Base-by-base conservation (phyloP, 192 early-diverging fungal genomes). In the Jimgerdemannia lactiflua region DNA sequence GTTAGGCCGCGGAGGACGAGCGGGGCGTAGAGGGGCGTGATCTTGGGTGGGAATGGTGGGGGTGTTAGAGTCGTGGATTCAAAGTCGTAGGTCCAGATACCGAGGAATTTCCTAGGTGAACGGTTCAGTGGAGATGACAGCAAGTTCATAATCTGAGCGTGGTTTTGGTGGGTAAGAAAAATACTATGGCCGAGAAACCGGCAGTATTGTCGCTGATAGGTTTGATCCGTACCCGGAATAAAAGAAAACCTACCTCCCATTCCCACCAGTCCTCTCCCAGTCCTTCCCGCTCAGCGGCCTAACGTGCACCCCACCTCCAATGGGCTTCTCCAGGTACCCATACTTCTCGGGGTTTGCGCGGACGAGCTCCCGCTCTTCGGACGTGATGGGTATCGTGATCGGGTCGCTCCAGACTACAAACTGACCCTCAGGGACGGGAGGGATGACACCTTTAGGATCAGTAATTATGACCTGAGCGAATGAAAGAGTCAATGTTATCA, bases 31-130 rank as follows among this genome's bases (percentile, higher is more conserved):
- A 68, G 40, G 9, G 67, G 67, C 18, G 67, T 68, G 29, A 39
- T 6, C 29, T 68, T 39, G 19, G 40, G 19, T 20, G 67, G 67
- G 67, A 39, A 68, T 6, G 67, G 67, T 8, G 67, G 67, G 7
- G 67, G 40, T 4, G 40, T 41, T 8, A 68, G 67, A 2, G 67
- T 68, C 1, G 67, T 68, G 67, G 9, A 68, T 10, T 7, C 18
- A 9, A 41, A 18, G 40, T 68, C 40, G 18, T 68, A 68, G 40
- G 67, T 68, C 67, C 67, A 68, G 40, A 68, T 68, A 19, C 67
- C 67, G 18, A 41, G 9, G 40, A 68, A 68, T 41, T 39, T 68
- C 40, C 67, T 68, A 68, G 9, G 2, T 18, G 64, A 14, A 65
- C 14, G 14, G 18, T 68, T 68, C 7, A 68, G 67, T 8, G 19